Percentiles rank a stretch among this genome's conserved stretches.
Conservation (phyloP, 495 filamentous ascomycete species). For the Apodospora peruviana region DNA sequence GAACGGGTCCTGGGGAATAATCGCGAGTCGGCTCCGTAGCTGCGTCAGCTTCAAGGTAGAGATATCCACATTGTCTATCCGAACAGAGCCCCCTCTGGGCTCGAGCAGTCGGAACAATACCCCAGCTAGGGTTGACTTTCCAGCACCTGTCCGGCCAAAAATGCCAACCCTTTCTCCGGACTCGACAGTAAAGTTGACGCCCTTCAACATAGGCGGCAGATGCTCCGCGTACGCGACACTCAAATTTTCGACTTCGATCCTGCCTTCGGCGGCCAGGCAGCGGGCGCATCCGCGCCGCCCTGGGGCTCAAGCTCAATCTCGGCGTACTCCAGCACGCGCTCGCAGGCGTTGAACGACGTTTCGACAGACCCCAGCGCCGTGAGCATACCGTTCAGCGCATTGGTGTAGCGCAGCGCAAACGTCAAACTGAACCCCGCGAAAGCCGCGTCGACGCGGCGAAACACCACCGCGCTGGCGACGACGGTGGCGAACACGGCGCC, state of each 20-base stretch:
- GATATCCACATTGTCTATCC: constrained; percentile 49
- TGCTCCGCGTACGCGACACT: constrained; percentile 35
- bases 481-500: constrained; percentile 55
- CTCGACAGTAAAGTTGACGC: constrained; percentile 34
- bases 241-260: constrained; percentile 34
- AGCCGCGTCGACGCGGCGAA: constrained; percentile 52
- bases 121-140: constrained; percentile 39
- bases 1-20: constrained; percentile 53
- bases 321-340: constrained; percentile 35
- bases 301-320: constrained; percentile 30
- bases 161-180: constrained; percentile 41
- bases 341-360: constrained; percentile 34
- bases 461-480: constrained; percentile 53
- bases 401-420: constrained; percentile 52
- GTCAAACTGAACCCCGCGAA: constrained; percentile 50
- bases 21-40: constrained; percentile 43
- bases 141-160: constrained; percentile 46
- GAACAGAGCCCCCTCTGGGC: constrained; percentile 34
- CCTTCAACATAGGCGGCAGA: constrained; percentile 38
- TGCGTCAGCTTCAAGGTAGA: constrained; percentile 39
- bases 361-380: constrained; percentile 47
- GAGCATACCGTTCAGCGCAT: constrained; percentile 40
- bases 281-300: constrained; percentile 28
- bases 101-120: constrained; percentile 48
- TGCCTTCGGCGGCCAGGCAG: constrained; percentile 41